These are phyloP conservation scores for Earliella scabrosa DNA, from an alignment of 1,284 basidiomycete species.

Conservation along the genomic window DNA sequence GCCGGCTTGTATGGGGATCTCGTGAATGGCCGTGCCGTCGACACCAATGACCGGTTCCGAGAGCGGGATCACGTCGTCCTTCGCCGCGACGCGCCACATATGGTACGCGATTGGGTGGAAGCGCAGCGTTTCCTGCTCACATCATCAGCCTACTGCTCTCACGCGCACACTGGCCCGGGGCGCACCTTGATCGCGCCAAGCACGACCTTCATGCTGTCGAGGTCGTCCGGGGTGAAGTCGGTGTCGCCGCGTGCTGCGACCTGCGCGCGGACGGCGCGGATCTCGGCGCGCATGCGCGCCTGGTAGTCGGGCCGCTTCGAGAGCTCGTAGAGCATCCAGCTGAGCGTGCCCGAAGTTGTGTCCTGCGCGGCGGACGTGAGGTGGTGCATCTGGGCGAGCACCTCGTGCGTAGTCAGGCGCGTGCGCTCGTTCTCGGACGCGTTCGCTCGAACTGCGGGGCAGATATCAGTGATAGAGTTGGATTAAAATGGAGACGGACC, in stretches of 20 bases:
- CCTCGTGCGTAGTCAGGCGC: slow-evolving; percentile 50
- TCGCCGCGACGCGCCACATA: slow-evolving; percentile 33
- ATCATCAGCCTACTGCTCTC: too few relatives aligned
- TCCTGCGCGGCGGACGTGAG: slow-evolving; percentile 34
- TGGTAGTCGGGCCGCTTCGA: slow-evolving; percentile 34
- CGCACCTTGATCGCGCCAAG: slow-evolving; percentile 11
- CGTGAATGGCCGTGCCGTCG: slow-evolving; percentile 34
- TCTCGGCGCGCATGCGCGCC: slow-evolving; percentile 31
- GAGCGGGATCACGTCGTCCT: slow-evolving; percentile 45
- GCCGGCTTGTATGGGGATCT: slow-evolving; percentile 42
- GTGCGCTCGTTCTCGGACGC: slow-evolving; percentile 45
- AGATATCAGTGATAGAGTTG: too few relatives aligned
- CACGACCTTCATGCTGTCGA: slow-evolving; percentile 32
- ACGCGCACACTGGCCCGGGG: too few relatives aligned
- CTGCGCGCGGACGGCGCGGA: slow-evolving; percentile 25
- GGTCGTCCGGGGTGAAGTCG: slow-evolving; percentile 34
- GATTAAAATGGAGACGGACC: too few relatives aligned
- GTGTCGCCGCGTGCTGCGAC: slow-evolving; percentile 26
- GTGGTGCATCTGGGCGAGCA: slow-evolving; percentile 54
- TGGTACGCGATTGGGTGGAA: slow-evolving; percentile 40
- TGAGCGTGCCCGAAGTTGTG: slow-evolving; percentile 26
- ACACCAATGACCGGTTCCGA: slow-evolving; percentile 36
- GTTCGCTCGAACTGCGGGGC: slow-evolving; percentile 53
- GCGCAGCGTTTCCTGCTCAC: slow-evolving; percentile 40
- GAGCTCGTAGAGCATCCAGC: slow-evolving; percentile 37